Conservation (phyloP, 1,284 basidiomycete genomes). For the Sanghuangporus weigelae region DNA sequence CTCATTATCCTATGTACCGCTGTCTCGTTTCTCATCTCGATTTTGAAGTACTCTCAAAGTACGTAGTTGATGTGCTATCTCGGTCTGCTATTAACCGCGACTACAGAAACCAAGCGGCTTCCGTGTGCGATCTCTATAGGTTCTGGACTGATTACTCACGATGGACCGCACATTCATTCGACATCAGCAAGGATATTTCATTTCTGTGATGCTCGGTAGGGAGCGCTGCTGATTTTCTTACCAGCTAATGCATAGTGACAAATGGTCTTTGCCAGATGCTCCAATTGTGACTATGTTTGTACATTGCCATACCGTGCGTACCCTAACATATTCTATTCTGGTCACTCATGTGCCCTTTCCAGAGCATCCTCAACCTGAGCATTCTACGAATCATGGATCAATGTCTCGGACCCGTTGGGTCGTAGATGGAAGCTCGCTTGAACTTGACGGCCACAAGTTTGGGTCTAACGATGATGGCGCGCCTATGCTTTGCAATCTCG, state of each 20-base stretch:
- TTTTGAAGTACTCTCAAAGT: constrained; percentile 26
- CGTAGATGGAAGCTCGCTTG: constrained; percentile 40
- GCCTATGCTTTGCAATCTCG: constrained; percentile 57
- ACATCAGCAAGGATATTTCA: constrained; percentile 37
- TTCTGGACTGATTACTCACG: constrained; percentile 36
- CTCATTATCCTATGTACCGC: not conserved
- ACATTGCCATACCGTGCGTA: constrained; percentile 47
- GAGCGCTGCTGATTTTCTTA: not conserved
- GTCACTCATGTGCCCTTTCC: not conserved
- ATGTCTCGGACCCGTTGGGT: constrained; percentile 56
- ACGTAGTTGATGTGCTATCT: not conserved
- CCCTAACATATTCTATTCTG: not conserved
- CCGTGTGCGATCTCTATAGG: constrained; percentile 44
- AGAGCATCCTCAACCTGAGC: constrained; percentile 57
- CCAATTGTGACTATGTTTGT: constrained; percentile 54
- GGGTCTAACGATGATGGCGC: constrained; percentile 54
- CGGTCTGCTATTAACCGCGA: constrained; percentile 10
- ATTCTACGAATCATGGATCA: constrained; percentile 59
- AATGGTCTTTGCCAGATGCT: constrained; percentile 34
- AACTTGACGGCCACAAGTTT: constrained; percentile 52
- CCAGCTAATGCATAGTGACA: not conserved
- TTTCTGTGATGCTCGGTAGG: constrained; percentile 45
- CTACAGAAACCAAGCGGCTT: constrained; percentile 37
- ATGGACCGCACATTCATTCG: constrained; percentile 45
- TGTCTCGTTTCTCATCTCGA: not conserved